A percentile compares a stretch with the other conserved stretches of the same genome.
Conservation (phyloP, 2,329 filamentous ascomycete species). For the Drechslera avenae region DNA sequence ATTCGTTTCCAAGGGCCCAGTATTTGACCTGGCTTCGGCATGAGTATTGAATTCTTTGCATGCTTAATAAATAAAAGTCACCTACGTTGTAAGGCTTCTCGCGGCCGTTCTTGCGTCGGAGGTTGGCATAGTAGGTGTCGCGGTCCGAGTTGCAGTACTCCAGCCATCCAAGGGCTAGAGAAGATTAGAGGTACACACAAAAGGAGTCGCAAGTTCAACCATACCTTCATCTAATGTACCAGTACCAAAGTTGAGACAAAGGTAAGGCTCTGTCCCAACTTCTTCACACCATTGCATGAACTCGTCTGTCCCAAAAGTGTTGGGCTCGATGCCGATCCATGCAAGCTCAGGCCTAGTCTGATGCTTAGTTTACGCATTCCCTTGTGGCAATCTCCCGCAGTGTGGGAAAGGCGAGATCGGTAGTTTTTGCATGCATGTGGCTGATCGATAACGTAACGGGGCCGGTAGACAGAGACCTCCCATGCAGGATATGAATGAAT, state of each 20-base stretch:
- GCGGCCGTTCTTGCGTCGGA: conserved; percentile 75
- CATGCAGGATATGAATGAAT: not conserved
- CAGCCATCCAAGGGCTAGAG: conserved; percentile 71
- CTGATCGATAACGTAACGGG: too few species aligned
- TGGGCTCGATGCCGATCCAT: conserved; percentile 77
- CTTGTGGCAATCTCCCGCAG: not conserved
- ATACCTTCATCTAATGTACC: conserved; percentile 61
- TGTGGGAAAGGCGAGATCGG: not conserved
- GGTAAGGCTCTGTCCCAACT: conserved; percentile 76
- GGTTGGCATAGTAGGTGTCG: conserved; percentile 81
- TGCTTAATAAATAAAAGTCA: not conserved
- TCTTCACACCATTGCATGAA: conserved; percentile 81
- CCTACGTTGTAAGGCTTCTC: conserved; percentile 73
- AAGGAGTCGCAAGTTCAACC: not conserved
- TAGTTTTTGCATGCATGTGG: too few species aligned
- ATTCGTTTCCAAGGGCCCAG: conserved; percentile 82
- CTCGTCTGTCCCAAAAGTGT: conserved; percentile 84
- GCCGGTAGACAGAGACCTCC: too few species aligned
- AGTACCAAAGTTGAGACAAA: conserved; percentile 81
- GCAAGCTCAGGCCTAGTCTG: conserved; percentile 70
- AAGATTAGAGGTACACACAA: conserved; percentile 15
- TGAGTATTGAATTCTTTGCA: not conserved
- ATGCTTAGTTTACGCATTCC: conserved; percentile 6
- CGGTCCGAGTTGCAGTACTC: conserved; percentile 84
- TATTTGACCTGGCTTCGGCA: conserved; percentile 64